phyloP scores from a whole-genome alignment of 139 green algal genomes.

The Coelastrella sp. region DNA sequence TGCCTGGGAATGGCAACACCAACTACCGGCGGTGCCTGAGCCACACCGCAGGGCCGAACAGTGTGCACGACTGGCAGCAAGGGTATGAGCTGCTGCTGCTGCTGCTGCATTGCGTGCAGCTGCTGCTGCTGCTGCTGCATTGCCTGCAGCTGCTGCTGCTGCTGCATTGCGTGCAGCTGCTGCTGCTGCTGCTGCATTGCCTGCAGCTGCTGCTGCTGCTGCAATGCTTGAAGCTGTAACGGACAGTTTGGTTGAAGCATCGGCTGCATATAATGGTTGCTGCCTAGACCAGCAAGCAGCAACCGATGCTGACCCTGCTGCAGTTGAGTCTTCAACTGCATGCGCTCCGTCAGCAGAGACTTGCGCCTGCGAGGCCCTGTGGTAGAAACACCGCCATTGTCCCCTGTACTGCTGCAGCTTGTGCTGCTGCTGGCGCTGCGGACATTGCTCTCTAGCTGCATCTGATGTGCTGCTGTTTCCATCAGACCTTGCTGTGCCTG shows the following conservation, averaged over 20 bases:
- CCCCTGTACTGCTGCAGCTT: neutral
- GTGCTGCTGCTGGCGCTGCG: neutral
- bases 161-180: neutral
- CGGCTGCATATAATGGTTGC: neutral
- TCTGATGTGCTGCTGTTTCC: neutral
- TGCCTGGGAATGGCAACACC: neutral
- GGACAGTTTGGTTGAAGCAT: neutral
- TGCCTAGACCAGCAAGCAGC: neutral
- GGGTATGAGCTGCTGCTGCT: neutral
- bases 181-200: neutral
- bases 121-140: neutral
- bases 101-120: neutral
- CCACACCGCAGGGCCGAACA: constrained; percentile 8
- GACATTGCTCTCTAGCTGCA: neutral
- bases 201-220: constrained; percentile 24
- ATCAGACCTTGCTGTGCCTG: too few species aligned
- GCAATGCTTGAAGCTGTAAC: constrained; percentile 12
- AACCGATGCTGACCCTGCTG: constrained; percentile 31
- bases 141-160: neutral
- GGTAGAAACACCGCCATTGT: too few species aligned
- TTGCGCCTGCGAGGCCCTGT: constrained; percentile 30
- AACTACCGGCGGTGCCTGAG: neutral
- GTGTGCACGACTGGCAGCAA: constrained; percentile 38
- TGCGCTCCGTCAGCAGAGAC: constrained; percentile 35
- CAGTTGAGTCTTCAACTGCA: constrained; percentile 36